phyloP scores from a whole-genome alignment of 352 stramenopile species.

The Globisporangium spinosum region DNA sequence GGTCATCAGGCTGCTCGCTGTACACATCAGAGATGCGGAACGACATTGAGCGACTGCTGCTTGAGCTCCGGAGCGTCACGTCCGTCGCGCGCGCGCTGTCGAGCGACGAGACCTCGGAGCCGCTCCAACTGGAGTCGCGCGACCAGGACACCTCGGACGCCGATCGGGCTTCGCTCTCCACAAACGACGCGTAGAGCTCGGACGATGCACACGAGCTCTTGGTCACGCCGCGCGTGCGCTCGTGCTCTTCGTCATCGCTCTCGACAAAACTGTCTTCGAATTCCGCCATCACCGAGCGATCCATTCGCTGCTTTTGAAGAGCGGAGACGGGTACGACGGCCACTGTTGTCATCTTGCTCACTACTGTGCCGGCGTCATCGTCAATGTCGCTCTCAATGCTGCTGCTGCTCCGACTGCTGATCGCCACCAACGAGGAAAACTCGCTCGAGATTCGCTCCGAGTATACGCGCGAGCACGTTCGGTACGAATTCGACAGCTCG shows the following conservation, averaged over 20 bases:
- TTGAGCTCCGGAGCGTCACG: neutral
- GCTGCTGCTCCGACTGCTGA: slow-evolving; percentile 4
- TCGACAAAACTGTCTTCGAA: slow-evolving; percentile 8
- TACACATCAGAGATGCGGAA: neutral
- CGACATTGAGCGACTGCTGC: slow-evolving; percentile 2
- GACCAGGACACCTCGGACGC: slow-evolving; percentile 5
- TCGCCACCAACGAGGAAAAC: neutral
- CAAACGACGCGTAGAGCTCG: slow-evolving; percentile 4
- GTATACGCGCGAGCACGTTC: slow-evolving; percentile 9
- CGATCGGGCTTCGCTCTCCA: slow-evolving; percentile 3
- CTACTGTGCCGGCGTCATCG: neutral
- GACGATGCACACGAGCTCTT: slow-evolving; percentile 1
- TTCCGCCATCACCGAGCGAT: neutral
- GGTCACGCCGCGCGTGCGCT: neutral
- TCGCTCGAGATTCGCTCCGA: slow-evolving; percentile 9
- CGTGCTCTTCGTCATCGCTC: neutral
- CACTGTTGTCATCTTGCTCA: neutral
- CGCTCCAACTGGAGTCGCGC: slow-evolving; percentile 11
- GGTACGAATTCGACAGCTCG: slow-evolving; percentile 13
- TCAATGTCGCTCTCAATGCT: neutral
- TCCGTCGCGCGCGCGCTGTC: slow-evolving; percentile 10
- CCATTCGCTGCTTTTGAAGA: neutral
- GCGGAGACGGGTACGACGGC: neutral
- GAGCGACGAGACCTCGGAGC: slow-evolving; percentile 13
- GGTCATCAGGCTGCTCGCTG: neutral